Evolutionary conservation across 371 early-diverging fungal species (phyloP).

Genomic region (Mucor saturninus): DNA sequence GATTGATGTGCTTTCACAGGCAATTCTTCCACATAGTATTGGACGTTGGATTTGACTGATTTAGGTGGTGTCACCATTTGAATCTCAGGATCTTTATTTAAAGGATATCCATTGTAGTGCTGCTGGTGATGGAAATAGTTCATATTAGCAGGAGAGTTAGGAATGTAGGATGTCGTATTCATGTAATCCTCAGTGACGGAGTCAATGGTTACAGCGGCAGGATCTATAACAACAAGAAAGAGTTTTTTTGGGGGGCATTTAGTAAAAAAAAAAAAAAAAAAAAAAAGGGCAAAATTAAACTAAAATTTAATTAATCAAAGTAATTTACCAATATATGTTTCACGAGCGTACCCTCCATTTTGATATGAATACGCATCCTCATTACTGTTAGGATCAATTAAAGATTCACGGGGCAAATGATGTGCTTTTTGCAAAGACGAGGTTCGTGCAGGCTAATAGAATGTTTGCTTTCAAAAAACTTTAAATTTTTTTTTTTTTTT

Average conservation of each 20-base stretch:
- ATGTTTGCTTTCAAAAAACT: neutral
- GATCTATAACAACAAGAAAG: slow-evolving; percentile 7
- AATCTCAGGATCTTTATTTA: slow-evolving; percentile 18
- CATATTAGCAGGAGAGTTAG: slow-evolving; percentile 10
- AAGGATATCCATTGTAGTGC: neutral
- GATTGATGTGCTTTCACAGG: slow-evolving; percentile 20
- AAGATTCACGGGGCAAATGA: slow-evolving; percentile 20
- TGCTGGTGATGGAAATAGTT: slow-evolving; percentile 9
- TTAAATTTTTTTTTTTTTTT: neutral
- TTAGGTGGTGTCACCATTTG: slow-evolving; percentile 25
- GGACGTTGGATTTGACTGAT: slow-evolving; percentile 28
- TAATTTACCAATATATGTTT: slow-evolving; percentile 22
- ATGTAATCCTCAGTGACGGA: neutral
- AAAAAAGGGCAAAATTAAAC: neutral
- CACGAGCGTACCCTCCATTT: slow-evolving; percentile 13
- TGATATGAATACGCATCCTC: neutral
- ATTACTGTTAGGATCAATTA: slow-evolving; percentile 24
- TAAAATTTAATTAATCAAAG: neutral
- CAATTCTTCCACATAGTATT: slow-evolving; percentile 6
- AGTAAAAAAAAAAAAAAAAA: neutral
- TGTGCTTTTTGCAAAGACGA: slow-evolving; percentile 24
- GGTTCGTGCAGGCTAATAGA: slow-evolving; percentile 21
- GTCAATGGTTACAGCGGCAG: slow-evolving; percentile 16
- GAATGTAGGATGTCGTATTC: neutral
- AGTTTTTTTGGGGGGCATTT: neutral